These are phyloP conservation scores for Leishmania tropica DNA, from an alignment of 208 protist species.

Conservation along the genomic window DNA sequence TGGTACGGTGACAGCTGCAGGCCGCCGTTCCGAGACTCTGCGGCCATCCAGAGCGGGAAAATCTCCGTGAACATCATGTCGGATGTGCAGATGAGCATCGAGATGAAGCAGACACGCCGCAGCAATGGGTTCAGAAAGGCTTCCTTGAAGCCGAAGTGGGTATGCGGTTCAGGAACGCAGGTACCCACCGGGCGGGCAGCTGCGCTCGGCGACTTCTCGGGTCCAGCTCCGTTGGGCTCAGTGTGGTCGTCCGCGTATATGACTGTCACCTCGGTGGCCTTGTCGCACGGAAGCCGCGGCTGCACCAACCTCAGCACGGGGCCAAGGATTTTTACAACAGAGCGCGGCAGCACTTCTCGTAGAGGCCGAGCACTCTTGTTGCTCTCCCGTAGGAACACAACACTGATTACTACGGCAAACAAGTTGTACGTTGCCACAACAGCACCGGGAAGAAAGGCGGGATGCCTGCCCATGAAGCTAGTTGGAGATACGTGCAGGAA, in stretches of 20 bases:
- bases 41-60: constrained; percentile 68
- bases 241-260: not conserved
- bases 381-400: constrained; percentile 55
- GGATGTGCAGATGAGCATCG: constrained; percentile 61
- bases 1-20: constrained; percentile 30
- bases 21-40: constrained; percentile 32
- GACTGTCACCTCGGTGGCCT: constrained; percentile 20
- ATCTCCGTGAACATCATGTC: constrained; percentile 69
- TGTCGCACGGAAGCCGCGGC: constrained; percentile 34
- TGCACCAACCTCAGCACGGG: constrained; percentile 37
- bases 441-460: constrained; percentile 72
- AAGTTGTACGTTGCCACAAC: constrained; percentile 61
- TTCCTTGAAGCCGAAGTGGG: constrained; percentile 63
- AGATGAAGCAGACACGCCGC: constrained; percentile 60
- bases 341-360: constrained; percentile 18
- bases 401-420: constrained; percentile 44
- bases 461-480: constrained; percentile 47
- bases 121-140: constrained; percentile 46
- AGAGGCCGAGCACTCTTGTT: constrained; percentile 45
- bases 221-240: not conserved
- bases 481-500: constrained; percentile 32
- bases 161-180: not conserved
- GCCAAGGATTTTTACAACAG: constrained; percentile 13
- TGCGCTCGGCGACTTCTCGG: not conserved
- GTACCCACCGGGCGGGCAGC: not conserved